A percentile compares a stretch with the other conserved stretches of the same genome.
phyloP scores from a whole-genome alignment of 2,329 filamentous ascomycete species.

The Amphichorda felina region DNA sequence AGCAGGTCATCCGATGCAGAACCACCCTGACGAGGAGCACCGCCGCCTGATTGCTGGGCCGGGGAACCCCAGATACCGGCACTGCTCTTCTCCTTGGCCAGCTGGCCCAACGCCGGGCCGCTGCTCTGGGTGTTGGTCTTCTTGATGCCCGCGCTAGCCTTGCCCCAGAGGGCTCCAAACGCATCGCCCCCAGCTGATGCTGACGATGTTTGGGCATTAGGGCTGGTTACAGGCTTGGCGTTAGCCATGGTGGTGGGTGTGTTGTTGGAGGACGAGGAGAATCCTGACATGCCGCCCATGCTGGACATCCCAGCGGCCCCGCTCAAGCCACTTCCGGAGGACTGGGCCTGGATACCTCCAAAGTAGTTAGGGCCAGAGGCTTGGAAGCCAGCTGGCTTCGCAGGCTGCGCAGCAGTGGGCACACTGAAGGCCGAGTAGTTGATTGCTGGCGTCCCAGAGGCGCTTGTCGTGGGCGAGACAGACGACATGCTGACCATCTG shows the following conservation, averaged over 20 bases:
- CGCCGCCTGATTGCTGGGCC: slow-evolving; percentile 16
- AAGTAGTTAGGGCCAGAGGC: slow-evolving; percentile 87
- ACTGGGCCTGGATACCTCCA: slow-evolving; percentile 55
- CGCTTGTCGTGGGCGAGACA: slow-evolving; percentile 59
- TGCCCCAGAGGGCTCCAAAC: slow-evolving; percentile 80
- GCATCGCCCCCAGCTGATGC: slow-evolving; percentile 60
- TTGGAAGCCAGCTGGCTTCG: slow-evolving; percentile 56
- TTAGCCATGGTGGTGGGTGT: slow-evolving; percentile 26
- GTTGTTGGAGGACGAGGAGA: slow-evolving; percentile 22
- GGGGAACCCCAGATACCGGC: slow-evolving; percentile 85
- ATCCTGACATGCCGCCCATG: slow-evolving; percentile 12
- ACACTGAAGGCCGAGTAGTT: slow-evolving; percentile 52
- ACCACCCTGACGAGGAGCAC: slow-evolving; percentile 18
- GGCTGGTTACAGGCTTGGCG: slow-evolving; percentile 34
- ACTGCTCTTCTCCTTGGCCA: slow-evolving; percentile 96
- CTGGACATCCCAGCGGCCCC: slow-evolving; percentile 16
- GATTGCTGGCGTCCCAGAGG: slow-evolving; percentile 39
- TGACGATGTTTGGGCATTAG: slow-evolving; percentile 43
- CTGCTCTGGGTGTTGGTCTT: slow-evolving; percentile 50
- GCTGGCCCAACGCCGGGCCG: slow-evolving; percentile 75
- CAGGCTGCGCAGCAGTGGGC: slow-evolving; percentile 6
- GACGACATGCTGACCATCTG: slow-evolving; percentile 72
- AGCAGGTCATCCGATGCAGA: slow-evolving; percentile 35
- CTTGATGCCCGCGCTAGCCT: slow-evolving; percentile 62
- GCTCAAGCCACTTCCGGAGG: slow-evolving; percentile 11